phyloP scores from a whole-genome alignment of 2,329 filamentous ascomycete species.

The Penicillium sp. region DNA sequence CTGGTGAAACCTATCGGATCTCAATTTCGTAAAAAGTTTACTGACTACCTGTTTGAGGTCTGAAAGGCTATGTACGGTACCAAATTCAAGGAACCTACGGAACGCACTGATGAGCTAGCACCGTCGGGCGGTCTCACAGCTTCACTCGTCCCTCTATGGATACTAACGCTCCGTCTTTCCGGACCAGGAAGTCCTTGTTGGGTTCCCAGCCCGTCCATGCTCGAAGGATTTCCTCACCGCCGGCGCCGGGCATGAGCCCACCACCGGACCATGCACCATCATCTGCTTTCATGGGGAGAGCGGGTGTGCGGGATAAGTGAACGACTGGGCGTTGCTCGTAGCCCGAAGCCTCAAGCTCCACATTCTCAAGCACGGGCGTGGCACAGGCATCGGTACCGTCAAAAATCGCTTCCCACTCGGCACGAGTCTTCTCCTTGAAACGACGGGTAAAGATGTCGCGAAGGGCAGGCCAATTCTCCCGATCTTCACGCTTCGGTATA shows the following conservation, averaged over 20 bases:
- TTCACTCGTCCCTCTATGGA: slow-evolving; percentile 40
- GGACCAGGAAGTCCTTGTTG: slow-evolving; percentile 68
- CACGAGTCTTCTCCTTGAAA: slow-evolving; percentile 69
- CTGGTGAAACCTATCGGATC: neutral
- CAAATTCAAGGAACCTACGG: neutral
- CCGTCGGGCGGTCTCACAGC: slow-evolving; percentile 18
- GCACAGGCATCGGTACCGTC: slow-evolving; percentile 90
- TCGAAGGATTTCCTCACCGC: slow-evolving; percentile 66
- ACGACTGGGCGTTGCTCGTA: slow-evolving; percentile 49
- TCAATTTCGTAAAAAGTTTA: neutral
- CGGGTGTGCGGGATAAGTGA: slow-evolving; percentile 65
- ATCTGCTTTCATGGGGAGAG: slow-evolving; percentile 56
- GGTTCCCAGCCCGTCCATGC: slow-evolving; percentile 76
- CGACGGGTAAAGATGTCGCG: slow-evolving; percentile 56
- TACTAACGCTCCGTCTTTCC: slow-evolving; percentile 59
- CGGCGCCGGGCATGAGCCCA: slow-evolving; percentile 63
- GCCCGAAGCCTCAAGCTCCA: slow-evolving; percentile 63
- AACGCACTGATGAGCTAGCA: neutral
- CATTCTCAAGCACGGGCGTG: slow-evolving; percentile 77
- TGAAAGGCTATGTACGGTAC: neutral
- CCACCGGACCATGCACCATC: slow-evolving; percentile 66
- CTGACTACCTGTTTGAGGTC: neutral
- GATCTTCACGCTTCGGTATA: slow-evolving; percentile 55
- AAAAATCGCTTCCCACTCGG: slow-evolving; percentile 82
- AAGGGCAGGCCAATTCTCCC: slow-evolving; percentile 66